phyloP scores from a whole-genome alignment of 2,329 filamentous ascomycete genomes.

The Diaporthe longicolla region DNA sequence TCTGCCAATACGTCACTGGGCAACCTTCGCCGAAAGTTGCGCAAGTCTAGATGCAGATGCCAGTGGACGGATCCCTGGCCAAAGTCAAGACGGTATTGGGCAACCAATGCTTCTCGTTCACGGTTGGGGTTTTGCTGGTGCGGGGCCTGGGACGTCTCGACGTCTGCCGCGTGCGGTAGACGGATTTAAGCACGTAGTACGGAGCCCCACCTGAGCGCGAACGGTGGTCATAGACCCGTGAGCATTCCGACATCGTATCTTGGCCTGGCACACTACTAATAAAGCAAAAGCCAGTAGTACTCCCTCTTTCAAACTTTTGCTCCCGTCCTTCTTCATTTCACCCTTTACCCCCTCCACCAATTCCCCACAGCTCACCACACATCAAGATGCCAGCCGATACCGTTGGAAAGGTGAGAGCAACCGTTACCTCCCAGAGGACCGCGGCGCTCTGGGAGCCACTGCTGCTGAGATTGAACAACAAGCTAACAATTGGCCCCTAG shows the following conservation, averaged over 20 bases:
- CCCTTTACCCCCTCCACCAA: constrained; percentile 48
- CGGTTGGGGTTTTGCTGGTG: constrained; percentile 13
- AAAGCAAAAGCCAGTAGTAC: constrained; percentile 41
- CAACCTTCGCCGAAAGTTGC: constrained; percentile 25
- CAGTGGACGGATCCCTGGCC: constrained; percentile 7
- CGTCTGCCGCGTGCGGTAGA: constrained; percentile 22
- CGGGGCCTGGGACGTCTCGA: constrained; percentile 18
- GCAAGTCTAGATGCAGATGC: neutral
- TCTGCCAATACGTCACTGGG: constrained; percentile 14
- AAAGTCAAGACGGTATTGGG: neutral
- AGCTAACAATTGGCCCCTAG: constrained; percentile 34
- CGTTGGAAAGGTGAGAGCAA: constrained; percentile 40
- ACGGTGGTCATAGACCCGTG: constrained; percentile 31
- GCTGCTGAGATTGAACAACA: constrained; percentile 2
- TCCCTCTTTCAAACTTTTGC: constrained; percentile 41
- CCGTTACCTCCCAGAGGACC: neutral
- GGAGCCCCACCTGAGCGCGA: constrained; percentile 24
- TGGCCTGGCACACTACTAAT: constrained; percentile 18
- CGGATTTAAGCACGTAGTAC: constrained; percentile 10
- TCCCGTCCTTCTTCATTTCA: constrained; percentile 40
- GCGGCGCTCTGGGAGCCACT: neutral
- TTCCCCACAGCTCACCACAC: neutral
- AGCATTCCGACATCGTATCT: constrained; percentile 37
- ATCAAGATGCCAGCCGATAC: constrained; percentile 41
- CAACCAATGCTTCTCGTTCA: neutral